Base-by-base conservation (phyloP, 1,284 basidiomycete genomes). In the Ustilago sp. region DNA sequence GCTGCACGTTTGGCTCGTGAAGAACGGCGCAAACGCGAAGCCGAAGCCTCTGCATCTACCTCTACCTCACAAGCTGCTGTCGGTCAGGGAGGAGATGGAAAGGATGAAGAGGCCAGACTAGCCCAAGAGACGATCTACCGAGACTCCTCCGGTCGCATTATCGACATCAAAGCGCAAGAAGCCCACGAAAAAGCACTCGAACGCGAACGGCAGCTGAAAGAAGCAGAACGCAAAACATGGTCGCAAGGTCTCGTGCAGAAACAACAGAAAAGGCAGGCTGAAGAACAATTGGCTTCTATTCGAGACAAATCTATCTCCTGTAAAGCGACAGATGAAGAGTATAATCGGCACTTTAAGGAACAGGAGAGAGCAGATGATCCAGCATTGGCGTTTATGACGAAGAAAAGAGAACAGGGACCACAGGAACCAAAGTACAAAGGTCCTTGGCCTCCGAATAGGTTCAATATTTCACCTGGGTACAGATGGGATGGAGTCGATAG, bases 161-260 rank as follows among this genome's bases (percentile, higher is more conserved):
- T 99, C 62, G 94, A 99, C 81, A 90, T 93, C 54, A 93, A 93
- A 82, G 90, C 92, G 0, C 92, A 92, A 45, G 90, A 90, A 57
- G 94, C 92, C 17, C 94, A 95, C 80, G 93, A 93, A 41, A 93
- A 83, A 88, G 89, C 63, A 0, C 70, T 55, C 3, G 63, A 68
- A n/a, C 76, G 56, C 2, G 52, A 73, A 47, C 61, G 59, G 3
- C 67, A 62, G 38, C 56, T 50, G 3, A 86, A 92, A 91, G 85
- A 93, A 95, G 83, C 92, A 60, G 89, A 92, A 86, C 94, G 94
- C 88, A 93, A 95, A 91, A 93, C 95, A 84, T 99, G 97, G 97
- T 93, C 93, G 0, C 98, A 95, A 87, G 97, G 97, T 31, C 83
- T 82, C 0, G 74, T 75, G 0, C 80, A 99, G 88, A 89, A 92